Conservation (phyloP, 2,329 filamentous ascomycete species). For the Parastagonospora avenae region DNA sequence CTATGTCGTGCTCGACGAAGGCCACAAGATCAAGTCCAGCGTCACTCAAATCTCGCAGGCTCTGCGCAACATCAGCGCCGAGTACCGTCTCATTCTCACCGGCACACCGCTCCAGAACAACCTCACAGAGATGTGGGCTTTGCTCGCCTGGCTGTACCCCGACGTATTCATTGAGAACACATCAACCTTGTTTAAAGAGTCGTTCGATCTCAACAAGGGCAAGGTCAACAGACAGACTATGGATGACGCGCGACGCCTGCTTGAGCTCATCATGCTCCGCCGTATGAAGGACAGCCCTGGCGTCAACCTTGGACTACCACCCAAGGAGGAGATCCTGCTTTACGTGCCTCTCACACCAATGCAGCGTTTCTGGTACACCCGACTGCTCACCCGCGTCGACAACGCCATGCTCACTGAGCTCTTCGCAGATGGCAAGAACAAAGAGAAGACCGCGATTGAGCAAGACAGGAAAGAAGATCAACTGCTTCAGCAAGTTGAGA, state of each 20-base stretch:
- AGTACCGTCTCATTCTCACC: constrained; percentile 58
- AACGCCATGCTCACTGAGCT: constrained; percentile 58
- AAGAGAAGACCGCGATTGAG: constrained; percentile 48
- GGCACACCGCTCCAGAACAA: constrained; percentile 66
- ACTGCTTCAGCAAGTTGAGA: constrained; percentile 41
- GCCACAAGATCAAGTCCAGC: constrained; percentile 97
- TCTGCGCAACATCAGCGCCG: constrained; percentile 52
- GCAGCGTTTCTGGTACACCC: constrained; percentile 64
- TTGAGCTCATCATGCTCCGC: constrained; percentile 64
- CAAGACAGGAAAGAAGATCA: constrained; percentile 46
- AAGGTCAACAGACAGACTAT: constrained; percentile 60
- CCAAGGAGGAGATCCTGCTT: constrained; percentile 62
- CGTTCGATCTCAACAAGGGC: constrained; percentile 62
- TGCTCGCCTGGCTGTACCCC: constrained; percentile 63
- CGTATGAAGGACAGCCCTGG: constrained; percentile 62
- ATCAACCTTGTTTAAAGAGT: constrained; percentile 57
- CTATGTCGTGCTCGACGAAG: constrained; percentile 99
- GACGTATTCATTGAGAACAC: constrained; percentile 62
- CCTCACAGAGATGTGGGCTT: constrained; percentile 61
- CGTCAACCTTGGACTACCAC: constrained; percentile 61
- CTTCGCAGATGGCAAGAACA: constrained; percentile 55
- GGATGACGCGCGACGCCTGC: constrained; percentile 57
- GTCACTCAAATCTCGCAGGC: constrained; percentile 50
- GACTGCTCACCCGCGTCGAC: constrained; percentile 61
- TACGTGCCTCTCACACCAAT: constrained; percentile 64